Percentiles rank a stretch among this genome's conserved stretches.
Evolutionary conservation across 495 filamentous ascomycete genomes (phyloP).

Genomic region (Xylaria flabelliformis): DNA sequence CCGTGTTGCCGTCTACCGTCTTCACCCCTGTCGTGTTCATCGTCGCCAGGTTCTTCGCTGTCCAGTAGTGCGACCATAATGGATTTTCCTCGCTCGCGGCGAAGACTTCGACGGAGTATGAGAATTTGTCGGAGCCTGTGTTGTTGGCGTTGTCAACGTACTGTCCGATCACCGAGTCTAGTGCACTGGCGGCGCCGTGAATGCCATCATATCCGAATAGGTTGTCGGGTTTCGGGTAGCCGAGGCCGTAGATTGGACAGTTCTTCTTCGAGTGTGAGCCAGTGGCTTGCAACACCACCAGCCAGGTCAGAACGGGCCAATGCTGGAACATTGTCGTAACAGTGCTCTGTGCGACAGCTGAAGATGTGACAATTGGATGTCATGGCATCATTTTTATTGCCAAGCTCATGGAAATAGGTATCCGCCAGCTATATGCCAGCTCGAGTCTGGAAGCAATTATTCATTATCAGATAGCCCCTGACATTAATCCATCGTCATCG

Average conservation of each 20-base stretch:
- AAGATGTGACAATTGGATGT: neutral
- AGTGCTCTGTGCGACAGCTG: neutral
- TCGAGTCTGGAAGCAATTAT: neutral
- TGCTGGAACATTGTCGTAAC: neutral
- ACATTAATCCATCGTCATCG: neutral
- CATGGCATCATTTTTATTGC: neutral
- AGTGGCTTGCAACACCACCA: neutral
- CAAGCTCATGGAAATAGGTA: neutral
- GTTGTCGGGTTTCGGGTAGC: slow-evolving; percentile 50
- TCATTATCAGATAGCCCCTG: neutral
- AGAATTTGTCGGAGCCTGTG: slow-evolving; percentile 48
- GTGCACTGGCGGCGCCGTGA: slow-evolving; percentile 30
- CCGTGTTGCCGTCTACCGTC: slow-evolving; percentile 50
- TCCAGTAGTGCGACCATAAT: slow-evolving; percentile 56
- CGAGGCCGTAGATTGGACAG: slow-evolving; percentile 58
- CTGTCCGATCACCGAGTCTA: slow-evolving; percentile 41
- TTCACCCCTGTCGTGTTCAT: slow-evolving; percentile 48
- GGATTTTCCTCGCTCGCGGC: slow-evolving; percentile 48
- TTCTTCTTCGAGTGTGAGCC: slow-evolving; percentile 38
- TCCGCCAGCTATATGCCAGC: neutral
- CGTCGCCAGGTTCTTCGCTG: slow-evolving; percentile 47
- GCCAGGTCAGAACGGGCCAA: neutral
- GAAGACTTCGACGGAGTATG: slow-evolving; percentile 58
- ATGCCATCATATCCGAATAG: slow-evolving; percentile 39
- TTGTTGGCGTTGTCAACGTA: slow-evolving; percentile 47